Base-by-base conservation (phyloP, 805 yeast genomes). In the Brettanomyces custersianus region DNA sequence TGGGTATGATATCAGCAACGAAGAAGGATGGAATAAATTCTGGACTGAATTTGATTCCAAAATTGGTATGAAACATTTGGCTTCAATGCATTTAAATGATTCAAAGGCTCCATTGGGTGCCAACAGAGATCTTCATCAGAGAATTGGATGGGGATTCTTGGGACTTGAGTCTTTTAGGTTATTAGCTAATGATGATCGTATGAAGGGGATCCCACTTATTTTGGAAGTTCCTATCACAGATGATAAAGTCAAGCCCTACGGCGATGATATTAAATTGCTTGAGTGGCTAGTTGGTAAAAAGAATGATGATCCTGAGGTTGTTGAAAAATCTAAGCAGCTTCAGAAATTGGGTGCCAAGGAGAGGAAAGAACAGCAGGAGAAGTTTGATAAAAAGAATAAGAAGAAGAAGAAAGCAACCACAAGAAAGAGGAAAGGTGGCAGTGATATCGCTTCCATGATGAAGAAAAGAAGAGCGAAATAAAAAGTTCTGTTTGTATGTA, bases 61-160 rank as follows among this genome's bases (percentile, higher is more conserved):
- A 6, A 67, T 92, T 15, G 98, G 98, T 0, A 63, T 70, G 49
- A 60, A 84, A 43, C 86, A 82, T 54, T 61, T 92, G 32, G 60
- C 77, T 18, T 88, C 94, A 1, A 70, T 92, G 33, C 98, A 92
- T 60, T 60, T 92, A 39, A 92, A 92, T 54, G 98, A 92, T 54
- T 90, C 97, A 6, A 88, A 90, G 60, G 94, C 94, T 4, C 97
- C 97, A 3, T 56, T 84, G 29, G 92, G 80, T 2, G 87, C 95
- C 18, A 85, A 85, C 48, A 70, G 94, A 43, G 98, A 92, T 57
- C 69, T 90, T 37, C 98, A 92, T 55, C 95, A 92, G 54, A 74
- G 77, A 40, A 60, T 92, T 26, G 98, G 98, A 1, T 66, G 74
- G 45, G 98, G 98, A 0, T 92, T 84, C 49, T 52, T 92, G 31